These are phyloP conservation scores for Plasmodium falciparum DNA, from an alignment of 169 alveolate genomes.

Conservation along the genomic window DNA sequence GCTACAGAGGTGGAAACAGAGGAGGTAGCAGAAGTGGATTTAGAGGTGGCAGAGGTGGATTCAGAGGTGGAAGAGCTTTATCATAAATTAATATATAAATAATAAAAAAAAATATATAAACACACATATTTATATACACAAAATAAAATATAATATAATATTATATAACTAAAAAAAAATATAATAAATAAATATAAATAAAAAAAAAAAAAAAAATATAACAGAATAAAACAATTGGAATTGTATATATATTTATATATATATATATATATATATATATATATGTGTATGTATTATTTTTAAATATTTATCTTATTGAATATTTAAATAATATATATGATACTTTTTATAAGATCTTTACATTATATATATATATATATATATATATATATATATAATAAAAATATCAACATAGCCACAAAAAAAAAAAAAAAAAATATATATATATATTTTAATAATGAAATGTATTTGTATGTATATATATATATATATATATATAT, in stretches of 20 bases:
- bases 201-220: not conserved
- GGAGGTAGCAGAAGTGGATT: conserved; percentile 78
- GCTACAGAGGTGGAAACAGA: conserved; percentile 78
- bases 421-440: conserved; percentile 2
- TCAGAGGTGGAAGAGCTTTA: conserved; percentile 59
- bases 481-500: conserved; percentile 3
- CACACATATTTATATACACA: not conserved
- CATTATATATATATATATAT: too few relatives aligned
- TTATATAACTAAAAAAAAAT: not conserved
- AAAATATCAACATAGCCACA: not conserved
- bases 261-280: not conserved
- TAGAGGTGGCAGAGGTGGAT: conserved; percentile 77
- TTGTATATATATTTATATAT: not conserved
- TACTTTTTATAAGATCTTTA: too few relatives aligned
- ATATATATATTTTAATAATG: not conserved
- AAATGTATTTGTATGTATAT: conserved; percentile 16
- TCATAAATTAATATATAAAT: conserved; percentile 11
- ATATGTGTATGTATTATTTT: not conserved
- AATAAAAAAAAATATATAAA: conserved; percentile 1
- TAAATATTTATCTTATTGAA: too few relatives aligned
- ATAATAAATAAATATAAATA: not conserved
- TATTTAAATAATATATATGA: too few relatives aligned
- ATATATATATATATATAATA: too few relatives aligned
- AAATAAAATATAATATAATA: not conserved
- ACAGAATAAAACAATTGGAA: not conserved